Percentiles rank a stretch among this genome's conserved stretches.
Conservation (phyloP, 2,329 filamentous ascomycete species). For the Aquanectria penicillioides region DNA sequence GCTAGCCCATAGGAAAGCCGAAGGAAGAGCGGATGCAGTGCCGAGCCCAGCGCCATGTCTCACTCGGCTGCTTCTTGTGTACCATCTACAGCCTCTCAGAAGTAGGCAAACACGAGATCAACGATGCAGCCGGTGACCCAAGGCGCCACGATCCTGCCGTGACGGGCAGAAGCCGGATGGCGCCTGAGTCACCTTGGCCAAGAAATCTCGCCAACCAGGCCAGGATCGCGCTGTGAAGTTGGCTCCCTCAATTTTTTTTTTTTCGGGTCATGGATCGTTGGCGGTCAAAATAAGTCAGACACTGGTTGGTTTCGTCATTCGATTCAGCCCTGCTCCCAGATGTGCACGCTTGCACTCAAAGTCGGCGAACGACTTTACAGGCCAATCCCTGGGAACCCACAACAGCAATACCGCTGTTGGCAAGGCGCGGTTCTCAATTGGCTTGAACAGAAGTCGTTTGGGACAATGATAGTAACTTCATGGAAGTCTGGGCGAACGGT, state of each 20-base stretch:
- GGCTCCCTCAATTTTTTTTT: too few species aligned
- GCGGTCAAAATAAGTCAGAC: conserved; percentile 9
- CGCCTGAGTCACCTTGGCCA: background rate
- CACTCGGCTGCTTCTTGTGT: background rate
- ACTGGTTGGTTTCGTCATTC: background rate
- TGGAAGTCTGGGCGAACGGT: too few species aligned
- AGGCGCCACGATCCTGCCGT: conserved; percentile 9
- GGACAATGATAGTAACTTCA: too few species aligned
- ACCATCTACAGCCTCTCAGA: background rate
- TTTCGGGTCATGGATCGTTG: too few species aligned
- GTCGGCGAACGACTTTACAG: too few species aligned
- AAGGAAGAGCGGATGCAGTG: background rate
- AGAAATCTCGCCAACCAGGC: background rate
- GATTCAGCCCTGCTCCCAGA: conserved; percentile 1
- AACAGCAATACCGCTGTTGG: too few species aligned
- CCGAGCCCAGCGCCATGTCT: conserved; percentile 10
- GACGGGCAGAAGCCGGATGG: conserved; percentile 2
- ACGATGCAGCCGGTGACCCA: background rate
- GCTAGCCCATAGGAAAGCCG: background rate
- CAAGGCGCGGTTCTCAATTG: background rate
- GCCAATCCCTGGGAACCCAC: too few species aligned
- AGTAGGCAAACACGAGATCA: background rate
- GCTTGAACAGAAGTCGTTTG: background rate
- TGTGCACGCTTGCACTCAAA: too few species aligned
- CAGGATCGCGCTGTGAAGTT: background rate